Percentiles rank a stretch among this genome's conserved stretches.
Evolutionary conservation across 2,329 filamentous ascomycete species (phyloP).

Genomic region (Penicillium sp.): DNA sequence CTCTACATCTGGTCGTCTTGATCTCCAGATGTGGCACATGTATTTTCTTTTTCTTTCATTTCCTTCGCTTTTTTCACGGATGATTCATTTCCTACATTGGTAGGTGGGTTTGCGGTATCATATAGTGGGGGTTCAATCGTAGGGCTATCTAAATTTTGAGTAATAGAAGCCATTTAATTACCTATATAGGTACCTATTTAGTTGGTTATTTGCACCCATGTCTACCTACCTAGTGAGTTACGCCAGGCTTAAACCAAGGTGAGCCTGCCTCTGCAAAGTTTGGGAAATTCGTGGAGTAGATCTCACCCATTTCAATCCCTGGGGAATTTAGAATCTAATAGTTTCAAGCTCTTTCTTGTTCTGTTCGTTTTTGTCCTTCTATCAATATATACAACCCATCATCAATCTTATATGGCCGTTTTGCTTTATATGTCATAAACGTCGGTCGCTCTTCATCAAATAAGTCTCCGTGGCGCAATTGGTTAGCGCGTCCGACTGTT

Average conservation of each 20-base stretch:
- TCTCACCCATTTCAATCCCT: neutral
- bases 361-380: neutral
- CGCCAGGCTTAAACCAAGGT: no score
- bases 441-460: neutral
- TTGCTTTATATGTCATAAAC: neutral
- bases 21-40: neutral
- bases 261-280: neutral
- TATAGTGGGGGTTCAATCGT: neutral
- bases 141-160: neutral
- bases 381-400: neutral
- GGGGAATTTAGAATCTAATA: neutral
- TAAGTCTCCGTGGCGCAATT: conserved; percentile 34
- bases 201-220: neutral
- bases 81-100: neutral
- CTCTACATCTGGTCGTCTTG: neutral
- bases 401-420: neutral
- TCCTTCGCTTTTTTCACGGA: neutral
- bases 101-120: neutral
- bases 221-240: no score
- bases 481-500: conserved; percentile 39
- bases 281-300: neutral
- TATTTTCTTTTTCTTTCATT: neutral
- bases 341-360: neutral
- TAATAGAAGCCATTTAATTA: neutral
- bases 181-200: no score